Evolutionary conservation across 2,329 filamentous ascomycete species (phyloP).

Genomic region (Nemania sp.): DNA sequence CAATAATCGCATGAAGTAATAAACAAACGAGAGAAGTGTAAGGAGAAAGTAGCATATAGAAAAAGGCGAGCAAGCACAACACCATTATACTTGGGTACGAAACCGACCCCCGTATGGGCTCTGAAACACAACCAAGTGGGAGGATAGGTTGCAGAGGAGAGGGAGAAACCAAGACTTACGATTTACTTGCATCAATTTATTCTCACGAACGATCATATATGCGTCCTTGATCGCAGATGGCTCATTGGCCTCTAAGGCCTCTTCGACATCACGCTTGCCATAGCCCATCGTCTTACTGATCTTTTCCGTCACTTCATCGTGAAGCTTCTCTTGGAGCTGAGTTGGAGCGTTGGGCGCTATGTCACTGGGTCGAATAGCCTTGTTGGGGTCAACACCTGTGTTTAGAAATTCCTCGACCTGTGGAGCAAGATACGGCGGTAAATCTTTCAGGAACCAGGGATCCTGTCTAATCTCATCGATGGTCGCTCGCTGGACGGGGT

Average conservation of each 20-base stretch:
- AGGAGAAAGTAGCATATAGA: not conserved
- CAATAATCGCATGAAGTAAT: not conserved
- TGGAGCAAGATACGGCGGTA: constrained; percentile 84
- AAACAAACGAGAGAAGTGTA: not conserved
- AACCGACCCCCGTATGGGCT: not conserved
- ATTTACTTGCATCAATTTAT: constrained; percentile 94
- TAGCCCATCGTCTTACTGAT: constrained; percentile 99
- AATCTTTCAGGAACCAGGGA: constrained; percentile 88
- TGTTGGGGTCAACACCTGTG: constrained; percentile 91
- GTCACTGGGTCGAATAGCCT: constrained; percentile 81
- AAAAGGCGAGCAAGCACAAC: not conserved
- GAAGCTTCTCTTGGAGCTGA: constrained; percentile 84
- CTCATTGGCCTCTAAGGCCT: constrained; percentile 87
- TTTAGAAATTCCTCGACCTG: constrained; percentile 91
- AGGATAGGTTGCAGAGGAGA: not conserved
- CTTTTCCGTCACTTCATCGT: constrained; percentile 91
- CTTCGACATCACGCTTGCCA: constrained; percentile 90
- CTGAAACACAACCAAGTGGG: constrained; percentile 1
- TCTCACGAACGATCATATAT: constrained; percentile 96
- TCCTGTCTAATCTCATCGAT: constrained; percentile 93
- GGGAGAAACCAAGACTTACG: constrained; percentile 63
- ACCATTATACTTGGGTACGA: constrained; percentile 8
- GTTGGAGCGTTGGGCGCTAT: constrained; percentile 79
- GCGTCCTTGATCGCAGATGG: constrained; percentile 98
- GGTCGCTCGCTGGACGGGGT: constrained; percentile 90